Base-by-base conservation (phyloP, 306 rosid species). In the Gynostemma pentaphyllum region DNA sequence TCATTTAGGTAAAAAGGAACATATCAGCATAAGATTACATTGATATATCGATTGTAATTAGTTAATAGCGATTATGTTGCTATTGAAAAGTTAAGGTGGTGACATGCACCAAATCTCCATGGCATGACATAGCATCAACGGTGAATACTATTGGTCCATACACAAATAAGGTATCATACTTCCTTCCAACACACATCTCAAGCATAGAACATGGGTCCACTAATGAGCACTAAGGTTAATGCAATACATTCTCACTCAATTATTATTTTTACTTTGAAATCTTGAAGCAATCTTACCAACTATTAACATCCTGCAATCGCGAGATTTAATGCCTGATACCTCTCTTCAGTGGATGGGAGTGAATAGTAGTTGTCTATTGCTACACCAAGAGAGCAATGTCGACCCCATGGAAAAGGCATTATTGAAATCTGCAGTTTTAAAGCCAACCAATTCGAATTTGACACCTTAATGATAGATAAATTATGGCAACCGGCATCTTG, bases 211-310 rank as follows among this genome's bases (percentile, higher is more conserved):
- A 75, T 50, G 73, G 86, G 77, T 64, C 75, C 83, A 68, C 90
- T 76, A 72, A 78, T 70, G 76, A 84, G 84, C 75, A 71, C 95
- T 76, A 82, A 75, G 96, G 81, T 79, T 82, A 75, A 78, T 72
- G 78, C 76, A 81, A 79, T 56, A 80, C 53, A 82, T 85, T 79
- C 90, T 88, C 74, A 74, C 80, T 73, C 66, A 66, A 76, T 81
- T 86, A 77, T 83, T 71, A 76, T 79, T 76, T 80, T 84, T 79
- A 81, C 80, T 84, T 73, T 81, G 79, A 86, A 84, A 82, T 79
- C 96, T 88, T 83, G 82, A 83, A 86, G 98, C 96, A 86, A 74
- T 84, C 99, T 94, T 94, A 94, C 99, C 99, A 88, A 94, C 97
- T 86, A 82, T 79, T 74, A 94, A 86, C 87, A 94, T 92, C 94